Percentiles rank a stretch among this genome's conserved stretches.
These are phyloP conservation scores for Aspergillus brunneoviolaceus DNA, from an alignment of 2,329 filamentous ascomycete genomes.

Conservation along the genomic window DNA sequence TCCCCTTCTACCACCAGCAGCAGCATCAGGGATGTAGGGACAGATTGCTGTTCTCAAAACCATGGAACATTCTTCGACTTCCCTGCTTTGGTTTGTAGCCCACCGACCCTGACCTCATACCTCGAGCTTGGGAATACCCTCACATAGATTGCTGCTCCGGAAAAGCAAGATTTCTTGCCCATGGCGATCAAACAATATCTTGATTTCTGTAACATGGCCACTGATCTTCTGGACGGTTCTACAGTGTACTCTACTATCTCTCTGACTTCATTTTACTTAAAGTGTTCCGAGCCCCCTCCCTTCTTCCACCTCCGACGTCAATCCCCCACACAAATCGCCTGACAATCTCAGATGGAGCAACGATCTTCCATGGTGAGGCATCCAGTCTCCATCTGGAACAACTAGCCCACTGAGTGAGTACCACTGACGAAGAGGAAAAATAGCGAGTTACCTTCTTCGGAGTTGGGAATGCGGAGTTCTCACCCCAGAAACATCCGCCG, in stretches of 20 bases:
- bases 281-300: background rate
- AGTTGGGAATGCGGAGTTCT: background rate
- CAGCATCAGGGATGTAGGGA: background rate
- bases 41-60: background rate
- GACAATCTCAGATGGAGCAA: slow-evolving; percentile 2
- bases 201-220: background rate
- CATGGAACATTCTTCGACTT: background rate
- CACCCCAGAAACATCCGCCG: background rate
- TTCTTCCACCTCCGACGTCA: background rate
- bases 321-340: slow-evolving; percentile 8
- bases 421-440: background rate
- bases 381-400: background rate
- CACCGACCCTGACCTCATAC: background rate
- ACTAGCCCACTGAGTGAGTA: background rate
- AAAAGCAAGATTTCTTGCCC: background rate
- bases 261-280: background rate
- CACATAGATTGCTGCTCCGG: background rate
- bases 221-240: background rate
- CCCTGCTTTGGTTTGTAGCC: background rate
- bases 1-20: background rate
- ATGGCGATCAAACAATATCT: background rate
- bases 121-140: background rate
- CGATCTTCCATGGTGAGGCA: slow-evolving; percentile 1
- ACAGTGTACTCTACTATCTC: background rate
- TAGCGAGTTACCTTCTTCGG: background rate